These are phyloP conservation scores for Arabis alpina DNA, from an alignment of 345 rosid species.

Conservation along the genomic window DNA sequence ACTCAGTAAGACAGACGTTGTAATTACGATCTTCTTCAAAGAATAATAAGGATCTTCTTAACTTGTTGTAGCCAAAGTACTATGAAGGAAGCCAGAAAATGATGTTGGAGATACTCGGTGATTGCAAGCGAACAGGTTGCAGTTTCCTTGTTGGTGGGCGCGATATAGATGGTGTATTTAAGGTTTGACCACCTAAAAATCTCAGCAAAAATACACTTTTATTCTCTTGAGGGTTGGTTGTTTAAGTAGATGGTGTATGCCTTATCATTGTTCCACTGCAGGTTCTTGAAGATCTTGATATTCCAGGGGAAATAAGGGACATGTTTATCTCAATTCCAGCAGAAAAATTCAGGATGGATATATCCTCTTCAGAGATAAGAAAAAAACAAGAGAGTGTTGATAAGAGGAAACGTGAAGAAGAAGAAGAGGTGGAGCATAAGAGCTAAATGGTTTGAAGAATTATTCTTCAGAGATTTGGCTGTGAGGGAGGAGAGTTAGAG, in stretches of 20 bases:
- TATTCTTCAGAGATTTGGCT: too few relatives aligned
- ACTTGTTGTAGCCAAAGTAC: conserved; percentile 75
- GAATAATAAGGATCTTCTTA: conserved; percentile 9
- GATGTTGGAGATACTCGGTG: conserved; percentile 73
- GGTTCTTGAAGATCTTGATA: conserved; percentile 83
- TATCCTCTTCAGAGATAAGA: conserved; percentile 81
- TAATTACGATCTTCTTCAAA: conserved; percentile 3
- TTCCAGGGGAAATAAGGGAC: conserved; percentile 65
- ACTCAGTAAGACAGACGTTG: conserved; percentile 15
- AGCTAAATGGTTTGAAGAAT: too few relatives aligned
- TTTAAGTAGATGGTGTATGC: conserved; percentile 10
- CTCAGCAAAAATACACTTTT: background rate
- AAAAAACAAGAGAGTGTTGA: conserved; percentile 34
- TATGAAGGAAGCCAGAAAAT: conserved; percentile 62
- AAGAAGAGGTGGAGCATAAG: too few relatives aligned
- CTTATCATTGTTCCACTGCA: conserved; percentile 38
- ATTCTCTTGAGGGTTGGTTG: background rate
- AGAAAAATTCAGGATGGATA: conserved; percentile 71
- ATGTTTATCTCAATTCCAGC: conserved; percentile 75
- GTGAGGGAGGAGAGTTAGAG: too few relatives aligned
- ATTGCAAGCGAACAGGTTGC: conserved; percentile 82
- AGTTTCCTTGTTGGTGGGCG: conserved; percentile 89
- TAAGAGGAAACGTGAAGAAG: too few relatives aligned
- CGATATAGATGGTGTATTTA: conserved; percentile 72
- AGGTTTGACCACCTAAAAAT: conserved; percentile 49